Evolutionary conservation across 371 early-diverging fungal species (phyloP).

Genomic region (Rhizomucor miehei): DNA sequence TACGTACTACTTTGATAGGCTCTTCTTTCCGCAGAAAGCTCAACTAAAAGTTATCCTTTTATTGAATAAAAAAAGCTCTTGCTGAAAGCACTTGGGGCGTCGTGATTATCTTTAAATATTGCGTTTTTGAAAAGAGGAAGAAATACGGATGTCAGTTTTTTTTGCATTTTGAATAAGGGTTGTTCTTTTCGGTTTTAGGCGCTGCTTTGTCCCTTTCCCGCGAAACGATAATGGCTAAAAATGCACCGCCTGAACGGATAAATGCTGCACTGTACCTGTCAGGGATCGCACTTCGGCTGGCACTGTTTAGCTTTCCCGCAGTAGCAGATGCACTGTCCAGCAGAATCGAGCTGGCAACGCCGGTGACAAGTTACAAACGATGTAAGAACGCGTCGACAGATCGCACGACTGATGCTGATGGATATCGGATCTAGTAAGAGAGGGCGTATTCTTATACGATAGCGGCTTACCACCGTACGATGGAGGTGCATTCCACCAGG

Average conservation of each 20-base stretch:
- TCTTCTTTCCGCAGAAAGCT: conserved; percentile 50
- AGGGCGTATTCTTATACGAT: conserved; percentile 81
- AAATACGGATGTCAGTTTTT: no score
- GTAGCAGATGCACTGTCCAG: conserved; percentile 41
- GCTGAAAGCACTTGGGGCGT: no score
- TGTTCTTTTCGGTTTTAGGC: no score
- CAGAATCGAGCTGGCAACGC: conserved; percentile 79
- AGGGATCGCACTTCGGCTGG: conserved; percentile 42
- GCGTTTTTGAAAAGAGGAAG: no score
- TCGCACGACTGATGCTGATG: neutral
- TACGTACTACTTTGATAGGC: conserved; percentile 11
- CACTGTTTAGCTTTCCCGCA: conserved; percentile 46
- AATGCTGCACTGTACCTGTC: conserved; percentile 11
- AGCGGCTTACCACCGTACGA: conserved; percentile 84
- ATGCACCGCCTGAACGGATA: neutral
- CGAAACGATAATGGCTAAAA: no score
- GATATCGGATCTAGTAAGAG: conserved; percentile 57
- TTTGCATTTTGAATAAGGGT: no score
- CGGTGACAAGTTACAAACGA: conserved; percentile 82
- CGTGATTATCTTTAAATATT: no score
- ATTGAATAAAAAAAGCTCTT: no score
- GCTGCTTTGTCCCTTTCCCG: no score
- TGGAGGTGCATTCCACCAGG: conserved; percentile 87
- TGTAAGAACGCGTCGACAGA: conserved; percentile 35
- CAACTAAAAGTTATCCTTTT: conserved; percentile 20